These are phyloP conservation scores for Colletotrichum eleusines DNA, from an alignment of 2,329 filamentous ascomycete genomes.

Conservation along the genomic window DNA sequence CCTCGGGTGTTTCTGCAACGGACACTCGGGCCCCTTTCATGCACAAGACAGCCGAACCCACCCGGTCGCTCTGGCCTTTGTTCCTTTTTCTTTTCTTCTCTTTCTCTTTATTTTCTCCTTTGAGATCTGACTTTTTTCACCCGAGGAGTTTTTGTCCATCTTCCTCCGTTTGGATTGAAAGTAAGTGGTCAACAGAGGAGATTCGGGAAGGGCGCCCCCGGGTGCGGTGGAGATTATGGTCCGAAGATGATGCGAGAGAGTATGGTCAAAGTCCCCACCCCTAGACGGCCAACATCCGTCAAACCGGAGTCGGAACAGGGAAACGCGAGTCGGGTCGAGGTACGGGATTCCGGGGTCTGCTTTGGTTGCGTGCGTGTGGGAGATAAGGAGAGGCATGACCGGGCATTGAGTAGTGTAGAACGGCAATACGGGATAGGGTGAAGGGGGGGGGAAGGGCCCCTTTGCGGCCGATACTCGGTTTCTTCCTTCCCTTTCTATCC, in stretches of 20 bases:
- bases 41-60: conserved; percentile 3
- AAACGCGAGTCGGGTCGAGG: conserved; percentile 5
- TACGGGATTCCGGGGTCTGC: not conserved
- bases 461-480: not conserved
- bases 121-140: not conserved
- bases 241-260: not conserved
- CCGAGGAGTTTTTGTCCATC: not conserved
- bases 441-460: not conserved
- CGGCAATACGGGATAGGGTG: no score
- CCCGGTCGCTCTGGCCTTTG: not conserved
- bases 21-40: conserved; percentile 12
- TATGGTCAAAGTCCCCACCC: conserved; percentile 1
- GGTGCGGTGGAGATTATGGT: not conserved
- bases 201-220: not conserved
- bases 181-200: not conserved
- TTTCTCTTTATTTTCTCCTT: not conserved
- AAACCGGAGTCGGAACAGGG: not conserved
- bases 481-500: not conserved
- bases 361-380: not conserved
- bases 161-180: not conserved
- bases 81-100: not conserved
- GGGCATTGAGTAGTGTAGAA: not conserved
- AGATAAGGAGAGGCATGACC: not conserved
- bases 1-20: conserved; percentile 22
- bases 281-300: conserved; percentile 10